Evolutionary conservation across 2,329 filamentous ascomycete species (phyloP), one percentile per base, ranked within the genome.

Genomic region (Domatiomyces globalis): DNA sequence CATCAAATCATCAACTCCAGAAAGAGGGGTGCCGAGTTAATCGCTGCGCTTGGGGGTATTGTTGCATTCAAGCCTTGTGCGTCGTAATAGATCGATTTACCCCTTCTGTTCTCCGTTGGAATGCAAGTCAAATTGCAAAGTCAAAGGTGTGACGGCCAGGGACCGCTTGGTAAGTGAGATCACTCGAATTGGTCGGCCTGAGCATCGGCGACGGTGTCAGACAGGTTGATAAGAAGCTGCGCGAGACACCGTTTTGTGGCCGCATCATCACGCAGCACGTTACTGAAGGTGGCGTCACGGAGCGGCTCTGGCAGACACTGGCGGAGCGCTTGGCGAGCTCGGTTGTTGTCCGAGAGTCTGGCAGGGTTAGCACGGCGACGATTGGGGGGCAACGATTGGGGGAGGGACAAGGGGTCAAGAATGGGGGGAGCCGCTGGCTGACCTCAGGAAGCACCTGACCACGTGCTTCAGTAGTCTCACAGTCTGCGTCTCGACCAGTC

Each of bases 281-380:
- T 90, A 7, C 88, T 94, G 67, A 98, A 98, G 1, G 92, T 98
- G 6, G 90, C 89, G 66, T 98, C 92, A 46, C 92, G 85, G n/a
- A 98, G 81, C n/a, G 92, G 92, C 64, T 98, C 92, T 0, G 92
- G 92, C 10, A 98, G 83, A 64, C 92, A 98, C 69, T 98, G 92
- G 43, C 92, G 81, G 19, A 98, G 78, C 45, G 92, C 92, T 68
- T 98, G 92, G 29, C 92, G 85, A 51, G 92, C 92, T 54, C 92
- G 84, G 54, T 90, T 90, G 63, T 98, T 98, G 66, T 98, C 92
- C 62, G 88, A 95, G 46, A 98, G 75, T 54, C 88, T 95, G 61
- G 43, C 18, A 39, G 33, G 10, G 33, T 39, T 10, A 39, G 44
- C 25, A 20, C 5, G 44, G 19, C 44, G 19, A 4, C 17, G 10